phyloP scores from a whole-genome alignment of 163 green algal species.

The Coccomyxa subellipsoidea region DNA sequence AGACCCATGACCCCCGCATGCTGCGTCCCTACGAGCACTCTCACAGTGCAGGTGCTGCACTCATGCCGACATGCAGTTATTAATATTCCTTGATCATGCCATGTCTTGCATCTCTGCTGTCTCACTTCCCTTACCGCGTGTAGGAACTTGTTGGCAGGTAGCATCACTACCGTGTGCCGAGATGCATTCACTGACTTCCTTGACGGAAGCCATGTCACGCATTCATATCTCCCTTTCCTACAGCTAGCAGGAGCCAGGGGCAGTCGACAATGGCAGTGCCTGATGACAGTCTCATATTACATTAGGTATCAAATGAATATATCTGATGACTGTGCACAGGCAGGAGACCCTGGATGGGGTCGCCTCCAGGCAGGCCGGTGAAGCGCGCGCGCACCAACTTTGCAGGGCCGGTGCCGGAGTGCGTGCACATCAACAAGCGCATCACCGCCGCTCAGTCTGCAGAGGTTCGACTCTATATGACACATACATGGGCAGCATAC shows the following conservation, averaged over 20 bases:
- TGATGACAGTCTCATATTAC: too few relatives aligned
- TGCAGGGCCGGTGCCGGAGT: not conserved
- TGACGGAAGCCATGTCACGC: too few relatives aligned
- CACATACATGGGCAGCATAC: too few relatives aligned
- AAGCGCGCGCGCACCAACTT: not conserved
- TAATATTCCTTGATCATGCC: too few relatives aligned
- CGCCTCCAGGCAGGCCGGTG: not conserved
- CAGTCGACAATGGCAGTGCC: too few relatives aligned
- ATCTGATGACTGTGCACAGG: not conserved
- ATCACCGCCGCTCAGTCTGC: slow-evolving; percentile 22
- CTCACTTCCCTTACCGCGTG: too few relatives aligned
- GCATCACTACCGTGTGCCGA: not conserved
- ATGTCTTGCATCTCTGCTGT: too few relatives aligned
- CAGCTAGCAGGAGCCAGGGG: too few relatives aligned
- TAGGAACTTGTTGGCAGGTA: not conserved
- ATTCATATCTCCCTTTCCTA: too few relatives aligned
- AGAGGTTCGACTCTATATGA: not conserved
- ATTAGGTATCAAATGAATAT: too few relatives aligned
- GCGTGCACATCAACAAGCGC: slow-evolving; percentile 43
- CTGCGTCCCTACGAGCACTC: not conserved
- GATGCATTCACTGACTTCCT: too few relatives aligned
- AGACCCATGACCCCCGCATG: not conserved
- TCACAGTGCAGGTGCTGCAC: not conserved
- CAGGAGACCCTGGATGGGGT: not conserved
- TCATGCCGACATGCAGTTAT: not conserved